These are phyloP conservation scores for Pythium rhizo-oryzae DNA, from an alignment of 352 stramenopile species.

Conservation along the genomic window DNA sequence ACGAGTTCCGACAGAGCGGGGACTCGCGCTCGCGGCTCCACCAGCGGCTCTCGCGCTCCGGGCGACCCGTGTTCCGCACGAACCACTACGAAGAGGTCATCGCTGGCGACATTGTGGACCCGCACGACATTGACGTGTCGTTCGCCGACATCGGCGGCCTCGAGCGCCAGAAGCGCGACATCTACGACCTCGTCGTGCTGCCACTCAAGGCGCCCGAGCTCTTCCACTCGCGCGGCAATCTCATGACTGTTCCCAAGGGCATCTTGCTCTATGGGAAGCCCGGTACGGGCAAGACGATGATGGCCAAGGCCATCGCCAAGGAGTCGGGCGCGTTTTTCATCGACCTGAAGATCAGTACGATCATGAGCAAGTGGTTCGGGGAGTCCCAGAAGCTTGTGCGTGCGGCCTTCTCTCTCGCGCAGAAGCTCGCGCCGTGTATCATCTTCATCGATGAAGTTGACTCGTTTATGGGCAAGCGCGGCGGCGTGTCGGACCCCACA, in stretches of 20 bases:
- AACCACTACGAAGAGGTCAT: constrained; percentile 93
- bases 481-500: constrained; percentile 75
- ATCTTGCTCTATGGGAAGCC: constrained; percentile 86
- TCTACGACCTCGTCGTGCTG: constrained; percentile 96
- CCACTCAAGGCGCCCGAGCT: constrained; percentile 92
- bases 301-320: constrained; percentile 95
- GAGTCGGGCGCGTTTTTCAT: constrained; percentile 92
- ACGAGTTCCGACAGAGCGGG: constrained; percentile 70
- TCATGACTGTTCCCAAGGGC: constrained; percentile 87
- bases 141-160: constrained; percentile 97
- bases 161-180: constrained; percentile 95
- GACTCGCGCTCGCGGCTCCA: constrained; percentile 74
- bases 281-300: constrained; percentile 91
- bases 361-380: constrained; percentile 93
- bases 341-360: constrained; percentile 88
- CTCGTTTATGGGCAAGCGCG: constrained; percentile 90
- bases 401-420: constrained; percentile 92
- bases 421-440: constrained; percentile 96
- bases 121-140: constrained; percentile 87
- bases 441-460: constrained; percentile 99
- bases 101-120: constrained; percentile 94
- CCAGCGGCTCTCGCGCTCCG: constrained; percentile 63
- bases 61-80: constrained; percentile 71
- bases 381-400: constrained; percentile 94
- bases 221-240: constrained; percentile 85